Conservation (phyloP, 257 asterid species). For the Echites panduratus region DNA sequence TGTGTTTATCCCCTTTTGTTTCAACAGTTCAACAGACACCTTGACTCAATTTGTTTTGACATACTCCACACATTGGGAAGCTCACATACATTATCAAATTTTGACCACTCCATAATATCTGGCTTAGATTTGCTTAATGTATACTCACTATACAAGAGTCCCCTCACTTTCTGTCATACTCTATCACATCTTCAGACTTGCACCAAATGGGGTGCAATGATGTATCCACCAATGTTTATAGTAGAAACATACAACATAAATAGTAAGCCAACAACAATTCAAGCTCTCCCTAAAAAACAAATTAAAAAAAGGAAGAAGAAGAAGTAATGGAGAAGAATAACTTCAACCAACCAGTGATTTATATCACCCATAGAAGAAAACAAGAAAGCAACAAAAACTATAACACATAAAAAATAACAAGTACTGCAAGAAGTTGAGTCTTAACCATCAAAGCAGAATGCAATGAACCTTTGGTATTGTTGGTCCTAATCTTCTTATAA, state of each 20-base stretch:
- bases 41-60: too few relatives aligned
- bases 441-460: conserved; percentile 31
- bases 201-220: background rate
- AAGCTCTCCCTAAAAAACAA: background rate
- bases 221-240: too few relatives aligned
- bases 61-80: background rate
- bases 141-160: too few relatives aligned
- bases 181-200: background rate
- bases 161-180: too few relatives aligned
- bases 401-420: conserved; percentile 11
- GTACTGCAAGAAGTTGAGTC: conserved; percentile 21
- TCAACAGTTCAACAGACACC: too few relatives aligned
- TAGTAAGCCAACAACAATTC: background rate
- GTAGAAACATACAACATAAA: background rate
- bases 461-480: conserved; percentile 61
- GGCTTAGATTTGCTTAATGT: background rate
- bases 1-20: too few relatives aligned
- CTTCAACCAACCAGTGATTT: background rate
- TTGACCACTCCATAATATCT: background rate
- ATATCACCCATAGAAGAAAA: background rate
- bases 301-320: background rate
- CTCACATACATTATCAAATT: background rate
- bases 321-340: background rate
- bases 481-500: conserved; percentile 49
- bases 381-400: background rate